Base-by-base conservation (phyloP, 176 grass and related monocot genomes). In the Lolium perenne region DNA sequence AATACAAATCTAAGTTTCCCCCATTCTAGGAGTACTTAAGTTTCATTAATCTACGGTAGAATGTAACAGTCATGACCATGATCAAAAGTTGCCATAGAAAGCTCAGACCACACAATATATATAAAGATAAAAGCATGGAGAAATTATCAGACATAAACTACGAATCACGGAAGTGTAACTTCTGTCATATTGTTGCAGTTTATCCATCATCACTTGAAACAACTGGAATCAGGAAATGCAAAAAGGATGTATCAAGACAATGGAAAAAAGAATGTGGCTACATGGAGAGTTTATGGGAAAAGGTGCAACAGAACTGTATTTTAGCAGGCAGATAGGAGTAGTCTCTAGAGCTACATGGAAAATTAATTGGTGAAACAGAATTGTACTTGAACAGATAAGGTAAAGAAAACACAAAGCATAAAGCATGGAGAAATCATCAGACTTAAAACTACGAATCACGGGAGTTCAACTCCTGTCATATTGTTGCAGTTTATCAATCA, bases 101-200 rank as follows among this genome's bases (percentile, higher is more conserved):
- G 50, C 15, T 53, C 2, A 4, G 50, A 53, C 50, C 50, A 53
- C 50, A 53, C 12, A 4, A 53, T 16, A 15, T 12, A 53, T 53
- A 29, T 41, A 46, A 18, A 47, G 14, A 26, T 7, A 7, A 35
- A 29, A 32, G 32, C 47, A 26, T 22, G 17, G 3, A 68, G 13
- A n/a, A 57, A 10, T 80, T 84, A 82, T 90, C 89, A 83, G 74
- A 90, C 65, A 79, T 79, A n/a, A 90, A 83, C 15, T 75, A 17
- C 13, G 9, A 83, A 90, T 83, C 84, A 87, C 0, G 11, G 73
- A 60, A 81, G 49, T 6, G n/a, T 47, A 21, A 45, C 68, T 55
- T 47, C 48, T 32, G 54, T 83, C 89, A 79, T 90, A 83, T 87
- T 83, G 84, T 86, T 79, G 80, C 84, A 86, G 84, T 90, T 79